Evolutionary conservation across 2,329 filamentous ascomycete species (phyloP).

Genomic region (Colletotrichum filicis): DNA sequence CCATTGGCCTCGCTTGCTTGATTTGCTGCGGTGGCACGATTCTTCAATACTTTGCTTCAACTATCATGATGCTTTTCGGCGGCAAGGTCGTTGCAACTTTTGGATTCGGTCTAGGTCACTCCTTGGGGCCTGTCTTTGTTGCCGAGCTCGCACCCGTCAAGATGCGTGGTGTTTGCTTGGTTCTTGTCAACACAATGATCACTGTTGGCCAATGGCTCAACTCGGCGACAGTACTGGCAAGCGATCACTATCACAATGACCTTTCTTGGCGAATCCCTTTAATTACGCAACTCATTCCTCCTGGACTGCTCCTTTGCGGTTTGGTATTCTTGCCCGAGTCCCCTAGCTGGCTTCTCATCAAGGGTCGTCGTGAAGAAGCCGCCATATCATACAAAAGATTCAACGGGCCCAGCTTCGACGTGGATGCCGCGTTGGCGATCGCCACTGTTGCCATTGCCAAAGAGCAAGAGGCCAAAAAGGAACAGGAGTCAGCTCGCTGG

Average conservation of each 20-base stretch:
- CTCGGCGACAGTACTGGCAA: slow-evolving; percentile 27
- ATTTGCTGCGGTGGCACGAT: slow-evolving; percentile 39
- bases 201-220: slow-evolving; percentile 41
- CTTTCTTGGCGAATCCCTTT: slow-evolving; percentile 44
- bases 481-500: slow-evolving; percentile 37
- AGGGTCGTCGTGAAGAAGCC: slow-evolving; percentile 35
- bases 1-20: slow-evolving; percentile 36
- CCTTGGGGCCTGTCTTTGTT: slow-evolving; percentile 45
- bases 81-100: slow-evolving; percentile 43
- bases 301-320: slow-evolving; percentile 38
- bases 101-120: slow-evolving; percentile 45
- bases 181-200: slow-evolving; percentile 46
- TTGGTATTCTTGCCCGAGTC: slow-evolving; percentile 39
- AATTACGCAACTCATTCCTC: slow-evolving; percentile 43
- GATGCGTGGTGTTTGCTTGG: slow-evolving; percentile 43
- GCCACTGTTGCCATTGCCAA: slow-evolving; percentile 38
- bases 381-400: slow-evolving; percentile 38
- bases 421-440: slow-evolving; percentile 38
- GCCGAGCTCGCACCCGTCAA: slow-evolving; percentile 45
- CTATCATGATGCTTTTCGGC: slow-evolving; percentile 40
- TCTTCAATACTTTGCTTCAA: slow-evolving; percentile 39
- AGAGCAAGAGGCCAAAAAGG: slow-evolving; percentile 39
- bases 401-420: slow-evolving; percentile 42
- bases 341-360: slow-evolving; percentile 38
- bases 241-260: slow-evolving; percentile 36